These are phyloP conservation scores for Emergomyces pasteurianus DNA, from an alignment of 2,329 filamentous ascomycete genomes.

Conservation along the genomic window DNA sequence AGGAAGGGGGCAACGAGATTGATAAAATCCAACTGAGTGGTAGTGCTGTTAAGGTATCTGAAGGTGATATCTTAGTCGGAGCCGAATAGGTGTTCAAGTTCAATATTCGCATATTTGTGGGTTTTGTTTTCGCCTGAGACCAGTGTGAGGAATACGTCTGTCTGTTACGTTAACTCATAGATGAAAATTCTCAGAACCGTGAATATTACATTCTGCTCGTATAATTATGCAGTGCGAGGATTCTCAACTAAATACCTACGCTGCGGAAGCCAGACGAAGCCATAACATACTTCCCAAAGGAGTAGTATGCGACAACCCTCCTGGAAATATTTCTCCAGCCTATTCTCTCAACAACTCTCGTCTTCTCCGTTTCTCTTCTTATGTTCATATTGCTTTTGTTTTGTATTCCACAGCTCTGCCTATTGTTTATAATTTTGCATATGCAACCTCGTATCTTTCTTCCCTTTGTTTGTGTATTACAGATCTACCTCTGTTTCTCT, in stretches of 20 bases:
- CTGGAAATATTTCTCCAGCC: not conserved
- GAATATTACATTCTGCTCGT: not conserved
- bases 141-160: not conserved
- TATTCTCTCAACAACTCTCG: not conserved
- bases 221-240: not conserved
- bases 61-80: constrained; percentile 7
- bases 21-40: constrained; percentile 10
- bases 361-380: not conserved
- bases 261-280: not conserved
- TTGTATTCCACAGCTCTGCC: not conserved
- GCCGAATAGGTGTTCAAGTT: not conserved
- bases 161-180: not conserved
- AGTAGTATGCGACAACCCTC: not conserved
- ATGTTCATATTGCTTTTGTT: not conserved
- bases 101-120: not conserved
- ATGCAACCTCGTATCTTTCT: not conserved
- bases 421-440: not conserved
- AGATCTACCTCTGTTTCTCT: not conserved
- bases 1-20: constrained; percentile 15
- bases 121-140: not conserved
- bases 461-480: not conserved
- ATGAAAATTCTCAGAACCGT: not conserved
- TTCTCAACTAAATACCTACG: not conserved
- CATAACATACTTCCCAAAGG: constrained; percentile 1
- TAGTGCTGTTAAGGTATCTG: constrained; percentile 11